A percentile compares a stretch with the other conserved stretches of the same genome.
These are phyloP conservation scores for Venturia effusa DNA, from an alignment of 2,329 filamentous ascomycete genomes.

Conservation along the genomic window DNA sequence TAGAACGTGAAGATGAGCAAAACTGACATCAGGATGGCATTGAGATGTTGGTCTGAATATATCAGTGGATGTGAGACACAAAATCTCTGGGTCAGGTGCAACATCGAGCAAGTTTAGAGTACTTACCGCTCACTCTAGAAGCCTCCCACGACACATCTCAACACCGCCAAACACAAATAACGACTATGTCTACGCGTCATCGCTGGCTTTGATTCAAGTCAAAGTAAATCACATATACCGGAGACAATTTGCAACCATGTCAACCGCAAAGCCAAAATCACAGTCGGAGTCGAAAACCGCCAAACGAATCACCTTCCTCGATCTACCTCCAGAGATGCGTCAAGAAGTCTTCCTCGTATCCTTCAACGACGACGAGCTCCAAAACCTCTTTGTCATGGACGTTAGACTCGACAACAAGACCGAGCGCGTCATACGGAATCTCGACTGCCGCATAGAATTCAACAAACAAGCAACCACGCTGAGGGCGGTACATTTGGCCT, in stretches of 20 bases:
- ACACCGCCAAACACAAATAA: neutral
- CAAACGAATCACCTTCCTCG: neutral
- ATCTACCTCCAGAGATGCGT: neutral
- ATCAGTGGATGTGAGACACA: too few relatives aligned
- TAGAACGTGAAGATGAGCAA: too few relatives aligned
- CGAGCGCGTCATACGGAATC: neutral
- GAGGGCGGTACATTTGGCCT: neutral
- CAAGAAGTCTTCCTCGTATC: neutral
- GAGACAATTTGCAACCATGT: neutral
- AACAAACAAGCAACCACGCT: neutral
- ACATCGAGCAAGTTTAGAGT: too few relatives aligned
- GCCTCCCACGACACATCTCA: too few relatives aligned
- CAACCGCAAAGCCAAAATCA: neutral
- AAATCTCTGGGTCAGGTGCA: too few relatives aligned
- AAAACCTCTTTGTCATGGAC: neutral
- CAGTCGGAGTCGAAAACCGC: too few relatives aligned
- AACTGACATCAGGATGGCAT: too few relatives aligned
- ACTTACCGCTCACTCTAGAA: too few relatives aligned
- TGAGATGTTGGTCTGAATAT: too few relatives aligned
- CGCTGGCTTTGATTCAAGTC: neutral
- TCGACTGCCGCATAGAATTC: neutral
- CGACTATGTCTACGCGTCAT: neutral
- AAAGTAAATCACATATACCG: neutral
- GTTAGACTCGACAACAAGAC: neutral
- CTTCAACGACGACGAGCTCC: neutral